These are phyloP conservation scores for Rhodotorula sp. DNA, from an alignment of 1,284 basidiomycete species.

Conservation along the genomic window DNA sequence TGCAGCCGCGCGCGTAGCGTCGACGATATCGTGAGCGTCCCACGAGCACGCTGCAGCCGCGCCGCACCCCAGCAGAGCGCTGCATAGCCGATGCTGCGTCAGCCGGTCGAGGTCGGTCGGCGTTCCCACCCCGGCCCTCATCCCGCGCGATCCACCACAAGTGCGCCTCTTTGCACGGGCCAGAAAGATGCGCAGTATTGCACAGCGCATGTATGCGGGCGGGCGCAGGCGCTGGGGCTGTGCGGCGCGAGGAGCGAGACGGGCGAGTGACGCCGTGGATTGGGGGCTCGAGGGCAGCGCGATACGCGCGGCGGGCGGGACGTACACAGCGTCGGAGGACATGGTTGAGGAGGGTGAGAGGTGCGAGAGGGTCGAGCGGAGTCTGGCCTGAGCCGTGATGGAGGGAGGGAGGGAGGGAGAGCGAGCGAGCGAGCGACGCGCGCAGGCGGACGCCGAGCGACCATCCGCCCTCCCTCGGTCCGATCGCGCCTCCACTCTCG, in stretches of 20 bases:
- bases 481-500: neutral
- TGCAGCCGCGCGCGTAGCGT: too few species aligned
- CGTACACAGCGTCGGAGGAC: conserved; percentile 36
- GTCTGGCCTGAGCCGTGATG: conserved; percentile 13
- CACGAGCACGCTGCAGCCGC: neutral
- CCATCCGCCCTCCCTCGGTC: neutral
- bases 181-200: neutral
- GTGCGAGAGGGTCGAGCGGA: conserved; percentile 19
- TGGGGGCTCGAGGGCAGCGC: neutral
- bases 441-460: neutral
- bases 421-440: neutral
- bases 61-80: neutral
- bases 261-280: neutral
- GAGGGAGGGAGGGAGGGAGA: neutral
- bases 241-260: neutral
- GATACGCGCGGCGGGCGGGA: neutral
- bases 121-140: neutral
- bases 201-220: neutral
- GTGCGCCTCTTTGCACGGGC: neutral
- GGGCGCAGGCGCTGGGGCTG: neutral
- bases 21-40: too few species aligned
- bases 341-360: conserved; percentile 1
- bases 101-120: neutral
- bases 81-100: neutral
- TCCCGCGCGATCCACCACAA: neutral